Base-by-base conservation (phyloP, 192 early-diverging fungal species). In the Coemansia guatemalensis region DNA sequence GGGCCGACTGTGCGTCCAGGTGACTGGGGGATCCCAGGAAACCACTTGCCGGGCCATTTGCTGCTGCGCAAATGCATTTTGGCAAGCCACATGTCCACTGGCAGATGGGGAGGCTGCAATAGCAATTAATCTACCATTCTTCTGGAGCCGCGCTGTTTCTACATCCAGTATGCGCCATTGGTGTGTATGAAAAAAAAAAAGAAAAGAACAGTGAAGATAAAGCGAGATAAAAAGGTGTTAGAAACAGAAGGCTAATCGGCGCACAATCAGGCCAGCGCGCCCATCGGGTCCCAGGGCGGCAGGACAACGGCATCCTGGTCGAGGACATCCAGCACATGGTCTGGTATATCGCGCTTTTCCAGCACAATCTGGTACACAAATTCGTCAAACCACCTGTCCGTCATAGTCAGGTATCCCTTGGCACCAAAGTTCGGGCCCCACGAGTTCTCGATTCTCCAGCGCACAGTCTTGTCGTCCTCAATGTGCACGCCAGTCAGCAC, bases 341-440 rank as follows among this genome's bases (percentile, higher is more conserved):
- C 62, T 5, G 89, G 85, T 9, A 86, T 71, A 47, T 85, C 83
- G 39, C 53, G 53, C 76, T 89, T 90, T 48, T 90, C 85, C 12
- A 92, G 67, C 27, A 92, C 90, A 53, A 92, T 82, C 78, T 90
- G 90, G 81, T 92, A 92, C 8, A 92, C 87, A 81, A 84, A 92
- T 73, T 90, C 85, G 27, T 66, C 71, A 68, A 92, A 92, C 90
- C 90, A 92, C 6, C 74, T 74, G 73, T 92, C 89, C 18, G 84
- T 80, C 90, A 92, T 89, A n/a, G 84, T 82, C 67, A 87, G 78
- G 69, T 89, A 92, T 2, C 90, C 90, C 74, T 87, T 90, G 53
- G 87, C 84, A 56, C 90, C 90, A 9, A 71, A 69, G 58, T 68
- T 67, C 48, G 81, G 75, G 50, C 90, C 87, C 87, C 87, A 87